A percentile compares a stretch with the other conserved stretches of the same genome.
phyloP scores from a whole-genome alignment of 2,329 filamentous ascomycete species.

The Diaporthe batatas region DNA sequence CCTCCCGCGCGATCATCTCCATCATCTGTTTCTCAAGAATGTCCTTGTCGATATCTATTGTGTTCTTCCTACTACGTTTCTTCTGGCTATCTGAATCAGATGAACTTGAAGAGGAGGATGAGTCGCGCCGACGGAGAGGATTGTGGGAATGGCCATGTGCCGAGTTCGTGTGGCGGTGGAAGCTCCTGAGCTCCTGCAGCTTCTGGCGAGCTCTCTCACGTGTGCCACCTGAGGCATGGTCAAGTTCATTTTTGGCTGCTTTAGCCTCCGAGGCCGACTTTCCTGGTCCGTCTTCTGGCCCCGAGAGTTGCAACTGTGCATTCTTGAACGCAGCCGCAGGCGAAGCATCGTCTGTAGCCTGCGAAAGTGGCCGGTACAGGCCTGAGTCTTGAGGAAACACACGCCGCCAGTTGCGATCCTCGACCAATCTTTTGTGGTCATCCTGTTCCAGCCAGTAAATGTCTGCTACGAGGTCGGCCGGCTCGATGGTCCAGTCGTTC shows the following conservation, averaged over 20 bases:
- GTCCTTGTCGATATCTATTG: slow-evolving; percentile 63
- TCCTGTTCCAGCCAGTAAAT: slow-evolving; percentile 89
- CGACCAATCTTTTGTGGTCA: slow-evolving; percentile 83
- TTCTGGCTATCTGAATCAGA: slow-evolving; percentile 69
- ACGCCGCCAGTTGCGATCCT: slow-evolving; percentile 81
- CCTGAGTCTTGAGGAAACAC: slow-evolving; percentile 69
- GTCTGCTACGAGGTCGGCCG: slow-evolving; percentile 90
- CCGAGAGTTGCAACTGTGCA: slow-evolving; percentile 39
- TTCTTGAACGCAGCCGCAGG: slow-evolving; percentile 3
- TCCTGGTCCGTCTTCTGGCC: slow-evolving; percentile 47
- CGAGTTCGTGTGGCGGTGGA: slow-evolving; percentile 66
- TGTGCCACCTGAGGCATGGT: slow-evolving; percentile 64
- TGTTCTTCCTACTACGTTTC: slow-evolving; percentile 58
- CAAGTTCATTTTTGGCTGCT: slow-evolving; percentile 53
- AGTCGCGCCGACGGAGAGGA: slow-evolving; percentile 65
- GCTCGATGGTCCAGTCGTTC: slow-evolving; percentile 86
- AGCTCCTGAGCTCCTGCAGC: slow-evolving; percentile 68
- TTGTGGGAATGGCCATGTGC: slow-evolving; percentile 60
- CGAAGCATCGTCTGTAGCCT: slow-evolving; percentile 39
- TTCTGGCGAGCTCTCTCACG: slow-evolving; percentile 73
- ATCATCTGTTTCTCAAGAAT: slow-evolving; percentile 73
- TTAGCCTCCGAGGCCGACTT: slow-evolving; percentile 45
- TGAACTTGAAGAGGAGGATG: slow-evolving; percentile 72
- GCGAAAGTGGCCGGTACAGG: slow-evolving; percentile 48
- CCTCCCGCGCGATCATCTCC: slow-evolving; percentile 71